phyloP scores from a whole-genome alignment of 2,329 filamentous ascomycete genomes.

The Alternaria novae-zelandiae region DNA sequence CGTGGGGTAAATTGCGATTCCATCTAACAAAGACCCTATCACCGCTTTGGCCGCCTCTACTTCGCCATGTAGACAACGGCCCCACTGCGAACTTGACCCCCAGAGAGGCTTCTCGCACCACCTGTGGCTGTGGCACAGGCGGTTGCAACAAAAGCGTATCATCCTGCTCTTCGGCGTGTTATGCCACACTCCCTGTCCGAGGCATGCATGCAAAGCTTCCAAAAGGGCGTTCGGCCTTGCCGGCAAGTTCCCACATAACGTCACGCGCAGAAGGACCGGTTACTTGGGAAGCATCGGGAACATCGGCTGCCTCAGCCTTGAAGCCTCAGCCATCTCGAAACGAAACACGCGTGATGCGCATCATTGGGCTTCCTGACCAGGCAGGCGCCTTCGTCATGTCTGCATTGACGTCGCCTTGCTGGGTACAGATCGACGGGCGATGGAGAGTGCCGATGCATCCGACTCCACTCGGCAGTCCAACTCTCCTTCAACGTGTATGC shows the following conservation, averaged over 20 bases:
- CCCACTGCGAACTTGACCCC: not conserved
- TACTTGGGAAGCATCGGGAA: slow-evolving; percentile 7
- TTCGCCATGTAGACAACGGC: not conserved
- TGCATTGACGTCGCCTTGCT: slow-evolving; percentile 3
- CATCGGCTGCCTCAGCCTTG: slow-evolving; percentile 23
- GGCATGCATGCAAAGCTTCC: slow-evolving; percentile 19
- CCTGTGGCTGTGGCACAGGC: slow-evolving; percentile 22
- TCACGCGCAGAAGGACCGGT: slow-evolving; percentile 8
- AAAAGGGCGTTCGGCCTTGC: not conserved
- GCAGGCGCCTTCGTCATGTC: slow-evolving; percentile 1
- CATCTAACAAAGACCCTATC: slow-evolving; percentile 14
- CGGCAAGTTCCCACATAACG: slow-evolving; percentile 6
- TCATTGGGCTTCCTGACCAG: slow-evolving; percentile 7
- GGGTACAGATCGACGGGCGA: not conserved
- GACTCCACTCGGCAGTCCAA: not conserved
- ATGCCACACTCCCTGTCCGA: slow-evolving; percentile 39
- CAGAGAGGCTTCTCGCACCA: not conserved
- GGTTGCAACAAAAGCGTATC: slow-evolving; percentile 20
- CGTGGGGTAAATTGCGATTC: slow-evolving; percentile 28
- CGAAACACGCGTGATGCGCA: slow-evolving; percentile 14
- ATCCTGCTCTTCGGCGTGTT: slow-evolving; percentile 5
- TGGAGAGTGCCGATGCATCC: not conserved
- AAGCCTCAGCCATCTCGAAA: slow-evolving; percentile 17
- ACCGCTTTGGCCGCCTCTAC: slow-evolving; percentile 1
- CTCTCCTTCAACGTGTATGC: not conserved